Evolutionary conservation across 23 red algal genomes (phyloP).

Genomic region (Cyanidiococcus yangmingshanensis): DNA sequence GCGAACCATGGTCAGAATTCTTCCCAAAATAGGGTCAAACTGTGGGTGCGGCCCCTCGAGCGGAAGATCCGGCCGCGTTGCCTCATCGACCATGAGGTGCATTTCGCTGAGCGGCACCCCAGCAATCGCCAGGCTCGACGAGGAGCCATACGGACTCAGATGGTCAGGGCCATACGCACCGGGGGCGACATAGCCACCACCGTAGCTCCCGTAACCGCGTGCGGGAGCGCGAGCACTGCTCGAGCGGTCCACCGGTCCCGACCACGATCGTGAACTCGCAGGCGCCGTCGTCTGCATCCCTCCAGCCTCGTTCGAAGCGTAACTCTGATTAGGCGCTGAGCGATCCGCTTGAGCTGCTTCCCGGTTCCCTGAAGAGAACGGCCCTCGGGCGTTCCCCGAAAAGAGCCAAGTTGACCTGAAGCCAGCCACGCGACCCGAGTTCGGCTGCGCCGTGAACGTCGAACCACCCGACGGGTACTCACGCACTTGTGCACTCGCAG

Average conservation of each 20-base stretch:
- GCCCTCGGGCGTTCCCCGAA: background rate
- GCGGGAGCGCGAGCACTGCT: background rate
- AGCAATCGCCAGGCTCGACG: background rate
- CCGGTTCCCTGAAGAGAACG: background rate
- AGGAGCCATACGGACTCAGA: background rate
- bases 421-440: background rate
- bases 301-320: background rate
- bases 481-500: background rate
- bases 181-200: background rate
- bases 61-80: slow-evolving; percentile 12
- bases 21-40: slow-evolving; percentile 3
- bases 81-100: slow-evolving; percentile 15
- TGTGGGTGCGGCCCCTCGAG: slow-evolving; percentile 10
- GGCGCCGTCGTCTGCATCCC: background rate
- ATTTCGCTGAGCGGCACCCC: background rate
- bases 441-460: background rate
- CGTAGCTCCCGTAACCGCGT: background rate
- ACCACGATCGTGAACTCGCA: background rate
- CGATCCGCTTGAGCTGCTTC: background rate
- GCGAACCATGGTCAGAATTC: slow-evolving; percentile 7
- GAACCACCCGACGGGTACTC: background rate
- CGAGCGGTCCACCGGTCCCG: background rate
- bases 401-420: background rate
- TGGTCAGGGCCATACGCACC: background rate
- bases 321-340: background rate